These are phyloP conservation scores for Stagonosporopsis rhizophila DNA, from an alignment of 2,329 filamentous ascomycete species.

Conservation along the genomic window DNA sequence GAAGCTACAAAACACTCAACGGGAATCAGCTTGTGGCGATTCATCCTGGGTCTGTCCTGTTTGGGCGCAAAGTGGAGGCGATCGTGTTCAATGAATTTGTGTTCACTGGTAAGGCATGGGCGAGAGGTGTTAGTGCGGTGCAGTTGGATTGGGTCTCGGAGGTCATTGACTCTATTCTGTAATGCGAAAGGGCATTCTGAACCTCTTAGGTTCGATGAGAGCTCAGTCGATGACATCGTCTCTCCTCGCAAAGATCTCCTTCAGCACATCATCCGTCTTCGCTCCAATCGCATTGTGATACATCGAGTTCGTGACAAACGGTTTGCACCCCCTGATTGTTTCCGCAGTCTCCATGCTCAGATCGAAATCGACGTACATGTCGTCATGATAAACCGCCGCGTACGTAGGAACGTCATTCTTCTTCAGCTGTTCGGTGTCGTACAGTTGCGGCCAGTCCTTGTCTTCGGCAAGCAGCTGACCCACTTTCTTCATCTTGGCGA, in stretches of 20 bases:
- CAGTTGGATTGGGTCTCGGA: constrained; percentile 69
- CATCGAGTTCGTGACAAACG: constrained; percentile 84
- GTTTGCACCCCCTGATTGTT: constrained; percentile 77
- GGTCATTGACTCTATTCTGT: constrained; percentile 48
- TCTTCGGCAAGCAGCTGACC: constrained; percentile 74
- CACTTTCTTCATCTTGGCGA: constrained; percentile 70
- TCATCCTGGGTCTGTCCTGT: constrained; percentile 67
- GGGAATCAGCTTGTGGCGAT: constrained; percentile 69
- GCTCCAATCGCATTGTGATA: constrained; percentile 84
- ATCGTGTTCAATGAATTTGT: constrained; percentile 72
- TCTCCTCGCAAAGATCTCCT: constrained; percentile 76
- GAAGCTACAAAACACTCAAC: constrained; percentile 66
- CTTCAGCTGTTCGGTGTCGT: constrained; percentile 74
- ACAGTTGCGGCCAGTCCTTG: constrained; percentile 76
- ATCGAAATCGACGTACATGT: constrained; percentile 90
- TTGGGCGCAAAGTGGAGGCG: constrained; percentile 64
- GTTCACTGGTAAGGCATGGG: constrained; percentile 70
- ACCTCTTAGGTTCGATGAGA: not conserved
- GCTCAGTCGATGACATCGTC: constrained; percentile 64
- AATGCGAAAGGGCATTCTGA: not conserved
- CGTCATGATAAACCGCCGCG: constrained; percentile 81
- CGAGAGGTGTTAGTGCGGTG: constrained; percentile 66
- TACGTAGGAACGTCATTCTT: constrained; percentile 86
- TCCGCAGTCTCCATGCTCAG: constrained; percentile 75
- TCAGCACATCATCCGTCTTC: constrained; percentile 77